phyloP scores from a whole-genome alignment of 176 grass and related monocot genomes.

The Carex pumila region DNA sequence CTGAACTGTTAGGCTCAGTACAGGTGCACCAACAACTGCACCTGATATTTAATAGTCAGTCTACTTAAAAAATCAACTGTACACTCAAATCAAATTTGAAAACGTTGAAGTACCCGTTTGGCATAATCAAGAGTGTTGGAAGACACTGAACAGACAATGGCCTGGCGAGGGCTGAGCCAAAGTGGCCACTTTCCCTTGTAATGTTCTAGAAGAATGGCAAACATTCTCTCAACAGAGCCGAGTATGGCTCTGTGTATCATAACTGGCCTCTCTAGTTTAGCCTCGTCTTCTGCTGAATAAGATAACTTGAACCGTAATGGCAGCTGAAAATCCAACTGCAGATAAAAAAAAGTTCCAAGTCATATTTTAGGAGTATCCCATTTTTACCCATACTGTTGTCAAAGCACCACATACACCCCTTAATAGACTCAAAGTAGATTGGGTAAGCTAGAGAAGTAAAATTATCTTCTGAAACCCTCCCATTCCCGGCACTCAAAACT shows the following conservation, averaged over 20 bases:
- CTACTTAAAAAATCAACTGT: neutral
- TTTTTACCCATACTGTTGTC: neutral
- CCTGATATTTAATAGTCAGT: neutral
- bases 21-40: neutral
- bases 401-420: neutral
- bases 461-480: neutral
- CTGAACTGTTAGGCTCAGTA: neutral
- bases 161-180: slow-evolving; percentile 97
- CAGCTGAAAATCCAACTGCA: slow-evolving; percentile 93
- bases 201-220: slow-evolving; percentile 98
- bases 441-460: neutral
- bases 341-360: slow-evolving; percentile 26
- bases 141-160: slow-evolving; percentile 79
- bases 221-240: slow-evolving; percentile 96
- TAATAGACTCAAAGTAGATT: neutral
- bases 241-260: slow-evolving; percentile 96
- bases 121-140: slow-evolving; percentile 60
- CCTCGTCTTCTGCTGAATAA: slow-evolving; percentile 95
- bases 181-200: slow-evolving; percentile 99
- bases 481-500: neutral
- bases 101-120: slow-evolving; percentile 49
- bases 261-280: slow-evolving; percentile 90
- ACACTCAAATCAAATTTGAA: slow-evolving; percentile 13
- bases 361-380: neutral
- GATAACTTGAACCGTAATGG: slow-evolving; percentile 80